Evolutionary conservation across 768 basidiomycete species (phyloP).

Genomic region (Suillus discolor): DNA sequence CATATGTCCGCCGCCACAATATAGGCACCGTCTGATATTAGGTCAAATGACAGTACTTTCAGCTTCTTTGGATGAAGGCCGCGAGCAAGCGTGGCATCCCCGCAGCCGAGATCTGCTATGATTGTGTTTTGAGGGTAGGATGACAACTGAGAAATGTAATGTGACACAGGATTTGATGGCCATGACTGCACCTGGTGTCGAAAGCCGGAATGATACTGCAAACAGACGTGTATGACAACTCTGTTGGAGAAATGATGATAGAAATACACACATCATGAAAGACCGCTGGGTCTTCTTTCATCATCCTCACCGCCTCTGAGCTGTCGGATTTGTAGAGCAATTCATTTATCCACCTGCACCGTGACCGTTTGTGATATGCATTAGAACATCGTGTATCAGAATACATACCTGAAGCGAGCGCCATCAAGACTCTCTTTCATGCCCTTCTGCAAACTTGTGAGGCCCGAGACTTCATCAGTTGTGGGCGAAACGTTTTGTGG

Average conservation of each 20-base stretch:
- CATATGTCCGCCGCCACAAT: conserved; percentile 94
- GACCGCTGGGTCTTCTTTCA: conserved; percentile 78
- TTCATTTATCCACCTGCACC: conserved; percentile 84
- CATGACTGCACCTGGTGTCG: conserved; percentile 88
- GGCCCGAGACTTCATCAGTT: conserved; percentile 23
- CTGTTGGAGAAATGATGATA: conserved; percentile 14
- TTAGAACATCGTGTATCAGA: not conserved
- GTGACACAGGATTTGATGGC: conserved; percentile 92
- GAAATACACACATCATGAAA: conserved; percentile 72
- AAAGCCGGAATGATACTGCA: conserved; percentile 93
- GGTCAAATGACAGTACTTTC: conserved; percentile 77
- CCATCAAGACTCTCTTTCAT: conserved; percentile 85
- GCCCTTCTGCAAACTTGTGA: conserved; percentile 74
- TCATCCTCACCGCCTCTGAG: conserved; percentile 71
- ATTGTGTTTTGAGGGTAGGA: conserved; percentile 67
- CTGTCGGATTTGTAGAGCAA: conserved; percentile 87
- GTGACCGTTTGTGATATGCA: not conserved
- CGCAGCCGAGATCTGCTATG: conserved; percentile 93
- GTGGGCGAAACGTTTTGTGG: conserved; percentile 18
- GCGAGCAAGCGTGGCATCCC: conserved; percentile 87
- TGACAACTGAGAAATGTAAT: conserved; percentile 70
- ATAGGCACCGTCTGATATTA: conserved; percentile 71
- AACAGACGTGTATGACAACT: conserved; percentile 9
- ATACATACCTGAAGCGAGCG: conserved; percentile 78
- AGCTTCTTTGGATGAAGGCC: conserved; percentile 69